phyloP scores from a whole-genome alignment of 2,329 filamentous ascomycete species.

The Colletotrichum theobromicola region DNA sequence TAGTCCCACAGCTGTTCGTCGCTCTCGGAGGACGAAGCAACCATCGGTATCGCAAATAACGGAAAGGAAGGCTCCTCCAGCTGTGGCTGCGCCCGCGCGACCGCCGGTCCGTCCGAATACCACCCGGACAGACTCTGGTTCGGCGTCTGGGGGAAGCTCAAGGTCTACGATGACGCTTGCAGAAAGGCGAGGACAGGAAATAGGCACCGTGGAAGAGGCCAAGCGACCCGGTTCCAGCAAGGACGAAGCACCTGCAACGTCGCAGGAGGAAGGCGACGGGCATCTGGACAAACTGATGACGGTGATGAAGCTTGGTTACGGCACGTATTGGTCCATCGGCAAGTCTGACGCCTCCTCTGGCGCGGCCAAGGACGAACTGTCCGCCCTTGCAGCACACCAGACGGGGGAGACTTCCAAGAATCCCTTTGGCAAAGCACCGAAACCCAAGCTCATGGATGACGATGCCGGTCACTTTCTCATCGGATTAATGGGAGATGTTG shows the following conservation, averaged over 20 bases:
- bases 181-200: conserved; percentile 18
- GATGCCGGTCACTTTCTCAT: conserved; percentile 64
- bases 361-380: background rate
- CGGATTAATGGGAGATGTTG: conserved; percentile 70
- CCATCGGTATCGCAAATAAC: background rate
- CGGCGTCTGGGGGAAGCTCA: conserved; percentile 4
- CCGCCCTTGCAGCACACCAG: background rate
- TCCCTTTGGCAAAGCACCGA: background rate
- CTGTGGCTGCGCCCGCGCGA: background rate
- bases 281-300: conserved; percentile 62
- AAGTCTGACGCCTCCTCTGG: conserved; percentile 11
- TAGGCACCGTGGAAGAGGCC: conserved; percentile 19
- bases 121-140: conserved; percentile 6
- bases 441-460: conserved; percentile 8
- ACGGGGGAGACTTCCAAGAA: background rate
- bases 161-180: conserved; percentile 17
- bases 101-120: background rate
- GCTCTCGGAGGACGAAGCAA: conserved; percentile 46
- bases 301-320: conserved; percentile 71
- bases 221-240: background rate
- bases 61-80: background rate
- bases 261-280: conserved; percentile 36
- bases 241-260: background rate
- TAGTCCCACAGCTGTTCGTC: conserved; percentile 72
- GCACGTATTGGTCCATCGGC: conserved; percentile 64